Evolutionary conservation across 306 rosid species (phyloP), one percentile per base, ranked within the genome.

Genomic region (Ormosia semicastrata): DNA sequence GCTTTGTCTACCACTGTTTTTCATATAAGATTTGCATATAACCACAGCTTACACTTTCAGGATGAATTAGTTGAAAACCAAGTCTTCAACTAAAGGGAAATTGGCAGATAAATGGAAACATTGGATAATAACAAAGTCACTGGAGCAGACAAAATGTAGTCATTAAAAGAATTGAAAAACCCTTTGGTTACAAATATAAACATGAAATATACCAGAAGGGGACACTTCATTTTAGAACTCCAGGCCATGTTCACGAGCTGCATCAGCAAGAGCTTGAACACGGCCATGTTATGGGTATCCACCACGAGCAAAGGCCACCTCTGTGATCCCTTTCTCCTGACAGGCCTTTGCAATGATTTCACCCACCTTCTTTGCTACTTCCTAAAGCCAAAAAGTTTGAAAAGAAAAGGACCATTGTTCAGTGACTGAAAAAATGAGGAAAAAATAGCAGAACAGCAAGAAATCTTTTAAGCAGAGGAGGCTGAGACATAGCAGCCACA

Each of bases 261-360:
- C 92, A 56, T 77, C 87, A 5, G 99, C 99, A 43, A 96, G 86
- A 49, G 97, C 98, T 87, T 94, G 84, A 14, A 96, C 90, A 66
- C 99, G 98, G 14, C 99, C 98, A 73, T 96, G 99, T 83, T 96
- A 96, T 1, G 97, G 97, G 84, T 90, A 93, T 63, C 99, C 98
- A 85, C 98, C 99, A 24, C 98, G 81, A 84, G 93, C 99, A 50
- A 91, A 95, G 80, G 93, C 98, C 71, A 95, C 99, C 84, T 90
- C 92, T 67, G 95, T 86, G 80, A 95, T 95, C 47, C 99, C 99
- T 76, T 93, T 95, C 90, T 92, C 97, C 79, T 92, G 49, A 87
- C 99, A 95, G 8, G 87, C 86, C 84, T 86, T 93, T 62, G 99
- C 98, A 50, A 96, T 93, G 84, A 86, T 88, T 91, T 93, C 97